Evolutionary conservation across 768 basidiomycete genomes (phyloP), one percentile per base, ranked within the genome.

Genomic region (Lepiota brunneoincarnata): DNA sequence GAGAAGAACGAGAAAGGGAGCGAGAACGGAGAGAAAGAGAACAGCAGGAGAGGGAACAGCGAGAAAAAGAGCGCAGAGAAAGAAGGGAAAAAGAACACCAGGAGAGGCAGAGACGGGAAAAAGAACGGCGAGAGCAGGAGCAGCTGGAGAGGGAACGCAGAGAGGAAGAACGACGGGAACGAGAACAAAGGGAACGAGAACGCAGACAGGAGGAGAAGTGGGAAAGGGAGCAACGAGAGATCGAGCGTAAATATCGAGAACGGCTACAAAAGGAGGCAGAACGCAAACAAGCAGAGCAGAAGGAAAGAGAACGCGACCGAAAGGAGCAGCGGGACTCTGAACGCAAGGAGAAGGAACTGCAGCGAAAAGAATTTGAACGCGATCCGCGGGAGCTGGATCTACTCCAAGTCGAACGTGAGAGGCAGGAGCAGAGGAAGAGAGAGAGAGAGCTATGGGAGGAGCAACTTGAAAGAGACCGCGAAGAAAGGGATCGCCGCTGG

Each of bases 1-100:
- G 55, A 39, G 21, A 55, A 38, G 65, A 67, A 26, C 70, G 54
- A 41, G 23, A 54, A 56, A 23, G 58, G 21, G 59, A 62, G 38
- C 43, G 61, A 51, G 58, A 64, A 36, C 45, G 24, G 47, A 44
- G 49, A 44, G 41, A 39, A 28, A 43, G 56, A 38, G 43, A 39
- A 45, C 42, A 41, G 50, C 46, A 56, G 51, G 46, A 51, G 57
- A 51, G 38, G 39, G 31, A 51, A 37, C 36, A 24, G 35, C 36
- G 35, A 11, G 31, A 45, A 45, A 47, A 55, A 59, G 37, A 35
- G 49, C 47, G 11, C 43, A 40, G 39, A 40, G 51, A 62, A 37
- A 35, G 51, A 49, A 60, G 61, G 36, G 49, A 23, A 42, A 47
- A 41, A 20, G 35, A 51, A 14, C 11, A 42, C 46, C 34, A 31